phyloP scores from a whole-genome alignment of 441 rosid genomes.

The Adansonia gregorii region DNA sequence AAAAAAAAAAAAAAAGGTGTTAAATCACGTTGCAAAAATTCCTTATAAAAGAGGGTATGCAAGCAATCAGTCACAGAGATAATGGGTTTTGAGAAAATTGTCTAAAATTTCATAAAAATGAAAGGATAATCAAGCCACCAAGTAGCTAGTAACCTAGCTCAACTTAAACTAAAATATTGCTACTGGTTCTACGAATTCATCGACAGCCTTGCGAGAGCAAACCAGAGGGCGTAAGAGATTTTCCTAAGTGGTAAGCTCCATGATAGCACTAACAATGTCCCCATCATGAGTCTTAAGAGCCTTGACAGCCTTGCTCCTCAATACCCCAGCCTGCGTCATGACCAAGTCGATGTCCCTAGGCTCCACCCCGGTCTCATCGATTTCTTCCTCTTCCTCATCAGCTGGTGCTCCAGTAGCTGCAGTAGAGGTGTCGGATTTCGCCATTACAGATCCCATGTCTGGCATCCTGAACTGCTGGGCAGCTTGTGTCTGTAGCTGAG shows the following conservation, averaged over 20 bases:
- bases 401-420: background rate
- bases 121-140: background rate
- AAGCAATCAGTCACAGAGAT: background rate
- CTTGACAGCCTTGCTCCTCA: background rate
- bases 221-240: background rate
- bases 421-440: background rate
- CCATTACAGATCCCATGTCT: too few species aligned
- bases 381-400: constrained; percentile 5
- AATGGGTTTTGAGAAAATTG: background rate
- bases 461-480: too few species aligned
- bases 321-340: background rate
- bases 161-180: too few species aligned
- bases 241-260: too few species aligned
- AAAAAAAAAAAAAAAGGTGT: too few species aligned
- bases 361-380: background rate
- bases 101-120: background rate
- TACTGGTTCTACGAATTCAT: too few species aligned
- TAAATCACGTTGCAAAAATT: too few species aligned
- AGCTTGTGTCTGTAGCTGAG: too few species aligned
- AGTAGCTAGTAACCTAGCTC: background rate
- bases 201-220: background rate
- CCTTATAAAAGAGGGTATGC: too few species aligned
- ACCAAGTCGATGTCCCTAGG: background rate
- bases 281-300: background rate
- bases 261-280: too few species aligned